Evolutionary conservation across 2,329 filamentous ascomycete genomes (phyloP).

Genomic region (Colletotrichum trifolii): DNA sequence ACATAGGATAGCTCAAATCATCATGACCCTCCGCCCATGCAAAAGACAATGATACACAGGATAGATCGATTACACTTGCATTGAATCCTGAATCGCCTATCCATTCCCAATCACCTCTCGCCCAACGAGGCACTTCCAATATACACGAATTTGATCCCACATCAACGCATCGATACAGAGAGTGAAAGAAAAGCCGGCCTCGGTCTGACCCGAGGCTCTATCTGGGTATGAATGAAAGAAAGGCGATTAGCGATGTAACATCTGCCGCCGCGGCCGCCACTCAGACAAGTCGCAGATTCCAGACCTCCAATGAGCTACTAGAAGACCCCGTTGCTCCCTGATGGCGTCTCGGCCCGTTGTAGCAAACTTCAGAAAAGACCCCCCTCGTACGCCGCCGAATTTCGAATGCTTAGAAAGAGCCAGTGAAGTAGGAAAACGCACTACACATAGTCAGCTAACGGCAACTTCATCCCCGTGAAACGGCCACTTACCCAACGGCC

Average conservation of each 20-base stretch:
- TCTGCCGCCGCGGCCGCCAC: slow-evolving; percentile 27
- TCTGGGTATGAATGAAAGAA: slow-evolving; percentile 38
- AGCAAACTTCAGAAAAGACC: too few species aligned
- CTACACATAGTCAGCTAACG: slow-evolving; percentile 41
- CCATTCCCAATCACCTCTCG: slow-evolving; percentile 8
- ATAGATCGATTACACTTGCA: slow-evolving; percentile 28
- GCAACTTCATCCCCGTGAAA: background rate
- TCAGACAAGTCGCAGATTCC: background rate
- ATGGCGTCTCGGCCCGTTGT: too few species aligned
- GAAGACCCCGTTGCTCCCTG: slow-evolving; percentile 18
- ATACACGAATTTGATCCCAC: slow-evolving; percentile 33
- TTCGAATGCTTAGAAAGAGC: slow-evolving; percentile 53
- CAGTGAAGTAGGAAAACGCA: slow-evolving; percentile 63
- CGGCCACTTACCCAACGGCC: slow-evolving; percentile 76
- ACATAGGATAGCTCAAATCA: background rate
- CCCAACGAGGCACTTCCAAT: slow-evolving; percentile 24
- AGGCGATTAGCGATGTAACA: slow-evolving; percentile 33
- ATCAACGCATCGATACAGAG: slow-evolving; percentile 29
- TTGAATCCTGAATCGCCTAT: slow-evolving; percentile 19
- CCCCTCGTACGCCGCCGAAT: background rate
- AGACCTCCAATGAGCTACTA: slow-evolving; percentile 10
- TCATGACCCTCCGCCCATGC: slow-evolving; percentile 10
- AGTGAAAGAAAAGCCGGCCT: slow-evolving; percentile 35
- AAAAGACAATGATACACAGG: slow-evolving; percentile 12
- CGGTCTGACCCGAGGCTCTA: slow-evolving; percentile 29